Evolutionary conservation across 331 rosid genomes (phyloP).

Genomic region (Arachis monticola): DNA sequence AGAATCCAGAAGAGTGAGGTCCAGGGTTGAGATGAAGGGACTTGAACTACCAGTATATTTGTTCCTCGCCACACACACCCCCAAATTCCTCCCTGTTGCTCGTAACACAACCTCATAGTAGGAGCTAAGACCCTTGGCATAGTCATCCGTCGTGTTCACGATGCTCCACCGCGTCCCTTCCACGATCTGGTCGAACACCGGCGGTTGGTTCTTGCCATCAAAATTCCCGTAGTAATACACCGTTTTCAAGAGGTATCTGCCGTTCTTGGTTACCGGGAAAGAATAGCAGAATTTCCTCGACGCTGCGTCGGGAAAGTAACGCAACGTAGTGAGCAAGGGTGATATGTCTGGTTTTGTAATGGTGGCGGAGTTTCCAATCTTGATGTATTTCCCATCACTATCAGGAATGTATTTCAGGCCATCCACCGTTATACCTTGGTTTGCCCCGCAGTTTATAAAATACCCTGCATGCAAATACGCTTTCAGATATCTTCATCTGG

Average conservation of each 20-base stretch:
- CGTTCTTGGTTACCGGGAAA: conserved; percentile 57
- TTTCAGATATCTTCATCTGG: no score
- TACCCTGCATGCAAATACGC: conserved; percentile 55
- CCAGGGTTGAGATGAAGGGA: conserved; percentile 88
- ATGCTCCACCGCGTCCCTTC: conserved; percentile 80
- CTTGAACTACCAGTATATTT: conserved; percentile 51
- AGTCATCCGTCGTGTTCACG: conserved; percentile 78
- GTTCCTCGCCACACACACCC: conserved; percentile 84
- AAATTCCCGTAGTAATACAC: conserved; percentile 75
- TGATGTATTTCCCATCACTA: conserved; percentile 62
- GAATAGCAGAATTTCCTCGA: conserved; percentile 70
- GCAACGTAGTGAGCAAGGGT: conserved; percentile 64
- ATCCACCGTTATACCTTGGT: conserved; percentile 42
- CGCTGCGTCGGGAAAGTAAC: conserved; percentile 64
- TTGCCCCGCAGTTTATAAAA: conserved; percentile 66
- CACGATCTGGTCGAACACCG: conserved; percentile 88
- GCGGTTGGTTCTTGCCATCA: conserved; percentile 75
- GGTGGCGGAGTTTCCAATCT: conserved; percentile 51
- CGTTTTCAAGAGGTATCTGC: conserved; percentile 66
- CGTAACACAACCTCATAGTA: conserved; percentile 66
- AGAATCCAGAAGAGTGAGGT: conserved; percentile 62
- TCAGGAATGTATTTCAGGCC: conserved; percentile 56
- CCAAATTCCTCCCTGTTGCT: conserved; percentile 56
- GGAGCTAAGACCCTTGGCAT: conserved; percentile 67
- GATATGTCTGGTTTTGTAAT: conserved; percentile 50